A percentile compares a stretch with the other conserved stretches of the same genome.
These are phyloP conservation scores for Orbilia oligospora DNA, from an alignment of 2,329 filamentous ascomycete genomes.

Conservation along the genomic window DNA sequence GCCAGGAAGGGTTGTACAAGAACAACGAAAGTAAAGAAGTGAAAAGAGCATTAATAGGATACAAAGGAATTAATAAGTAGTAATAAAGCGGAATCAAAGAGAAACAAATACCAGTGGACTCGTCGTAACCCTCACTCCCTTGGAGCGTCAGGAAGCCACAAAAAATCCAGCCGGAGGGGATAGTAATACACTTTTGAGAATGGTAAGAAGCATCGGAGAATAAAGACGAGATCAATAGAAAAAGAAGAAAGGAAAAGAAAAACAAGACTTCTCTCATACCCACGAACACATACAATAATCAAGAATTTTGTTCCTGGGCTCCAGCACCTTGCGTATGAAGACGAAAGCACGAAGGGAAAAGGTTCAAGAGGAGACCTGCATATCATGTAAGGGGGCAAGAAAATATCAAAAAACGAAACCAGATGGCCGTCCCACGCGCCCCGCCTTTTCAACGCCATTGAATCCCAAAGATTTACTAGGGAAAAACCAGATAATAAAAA, in stretches of 20 bases:
- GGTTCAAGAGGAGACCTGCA: constrained; percentile 11
- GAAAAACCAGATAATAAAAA: constrained; percentile 30
- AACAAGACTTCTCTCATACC: constrained; percentile 41
- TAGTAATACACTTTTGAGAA: constrained; percentile 58
- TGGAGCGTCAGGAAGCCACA: constrained; percentile 4
- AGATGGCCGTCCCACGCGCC: constrained; percentile 48
- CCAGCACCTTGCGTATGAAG: constrained; percentile 20
- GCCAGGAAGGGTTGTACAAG: constrained; percentile 33
- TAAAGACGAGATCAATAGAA: constrained; percentile 19
- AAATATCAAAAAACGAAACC: constrained; percentile 40
- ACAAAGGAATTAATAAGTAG: constrained; percentile 47
- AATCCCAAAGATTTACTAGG: constrained; percentile 19
- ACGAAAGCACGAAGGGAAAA: constrained; percentile 4
- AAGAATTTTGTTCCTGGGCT: constrained; percentile 20
- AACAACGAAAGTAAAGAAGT: constrained; percentile 16
- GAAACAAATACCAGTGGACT: constrained; percentile 27
- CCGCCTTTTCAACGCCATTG: constrained; percentile 55
- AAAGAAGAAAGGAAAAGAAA: no score
- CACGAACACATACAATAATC: constrained; percentile 44
- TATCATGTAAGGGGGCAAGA: constrained; percentile 8
- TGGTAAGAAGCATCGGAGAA: constrained; percentile 28
- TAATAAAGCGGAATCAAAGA: background rate
- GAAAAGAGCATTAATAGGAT: constrained; percentile 24
- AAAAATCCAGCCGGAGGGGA: background rate
- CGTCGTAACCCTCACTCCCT: constrained; percentile 4